phyloP scores from a whole-genome alignment of 805 yeast genomes.

The Torulaspora delbrueckii region DNA sequence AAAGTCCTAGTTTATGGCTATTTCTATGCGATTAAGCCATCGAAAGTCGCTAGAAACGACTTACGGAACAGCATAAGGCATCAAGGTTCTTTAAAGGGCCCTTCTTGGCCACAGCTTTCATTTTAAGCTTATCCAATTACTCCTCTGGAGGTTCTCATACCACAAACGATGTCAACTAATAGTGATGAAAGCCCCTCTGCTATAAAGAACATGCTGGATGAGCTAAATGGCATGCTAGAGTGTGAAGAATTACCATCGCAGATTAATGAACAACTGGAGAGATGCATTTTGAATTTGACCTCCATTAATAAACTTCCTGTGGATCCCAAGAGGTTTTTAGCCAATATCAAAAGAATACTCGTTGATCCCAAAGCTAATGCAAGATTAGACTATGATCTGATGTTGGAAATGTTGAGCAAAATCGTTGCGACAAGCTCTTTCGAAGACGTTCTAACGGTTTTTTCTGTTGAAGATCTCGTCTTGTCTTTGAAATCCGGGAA shows the following conservation, averaged over 20 bases:
- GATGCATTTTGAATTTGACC: slow-evolving; percentile 20
- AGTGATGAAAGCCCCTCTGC: not conserved
- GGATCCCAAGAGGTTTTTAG: slow-evolving; percentile 17
- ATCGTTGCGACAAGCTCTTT: slow-evolving; percentile 20
- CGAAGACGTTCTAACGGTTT: slow-evolving; percentile 23
- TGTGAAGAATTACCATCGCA: slow-evolving; percentile 6
- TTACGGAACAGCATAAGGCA: not conserved
- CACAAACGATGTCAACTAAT: not conserved
- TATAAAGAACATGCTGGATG: slow-evolving; percentile 7
- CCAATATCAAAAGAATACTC: slow-evolving; percentile 18
- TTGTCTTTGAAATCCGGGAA: slow-evolving; percentile 22
- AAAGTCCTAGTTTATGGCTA: not conserved
- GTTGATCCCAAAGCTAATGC: slow-evolving; percentile 2
- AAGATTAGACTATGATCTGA: slow-evolving; percentile 20
- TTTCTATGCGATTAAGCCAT: not conserved
- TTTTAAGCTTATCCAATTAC: not conserved
- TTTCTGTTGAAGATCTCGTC: slow-evolving; percentile 22
- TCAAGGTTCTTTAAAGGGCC: not conserved
- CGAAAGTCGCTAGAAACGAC: slow-evolving; percentile 3
- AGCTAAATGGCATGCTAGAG: slow-evolving; percentile 11
- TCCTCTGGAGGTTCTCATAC: not conserved
- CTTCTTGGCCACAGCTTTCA: too few species aligned
- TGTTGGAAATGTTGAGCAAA: slow-evolving; percentile 21
- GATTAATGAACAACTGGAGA: slow-evolving; percentile 17
- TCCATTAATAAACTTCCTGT: slow-evolving; percentile 9